Evolutionary conservation across 805 yeast species (phyloP), one percentile per base, ranked within the genome.

Genomic region (Starmera quercuum): DNA sequence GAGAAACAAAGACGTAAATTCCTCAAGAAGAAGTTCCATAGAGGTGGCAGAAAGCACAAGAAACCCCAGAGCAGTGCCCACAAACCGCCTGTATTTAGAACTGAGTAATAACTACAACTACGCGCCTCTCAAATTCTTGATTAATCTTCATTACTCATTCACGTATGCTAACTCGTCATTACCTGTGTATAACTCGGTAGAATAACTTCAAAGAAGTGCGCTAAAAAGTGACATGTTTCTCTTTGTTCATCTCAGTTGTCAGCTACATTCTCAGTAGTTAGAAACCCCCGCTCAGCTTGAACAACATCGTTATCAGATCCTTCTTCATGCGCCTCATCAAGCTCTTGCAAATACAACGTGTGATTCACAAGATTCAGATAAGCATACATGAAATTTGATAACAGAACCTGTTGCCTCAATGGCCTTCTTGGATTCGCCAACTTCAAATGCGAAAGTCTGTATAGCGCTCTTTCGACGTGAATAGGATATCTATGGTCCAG

Each of bases 341-440:
- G 56, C 39, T 78, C 85, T 47, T 83, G 90, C 40, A 83, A 57
- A 56, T 80, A 85, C 45, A 83, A 64, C 12, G 90, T 88, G 54
- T 90, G 97, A 56, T 90, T 95, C 36, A 92, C 95, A 58, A 92
- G 66, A 53, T 92, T 90, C 65, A 92, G 70, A 58, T 92, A 92
- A 1, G 97, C 90, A 54, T 92, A 92, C 98, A 92, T 92, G 72
- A 92, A 92, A 56, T 92, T 92, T 38, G 96, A 85, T 42, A 92
- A 61, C 32, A 92, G 57, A 2, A 92, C 98, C 55, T 92, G 98
- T 55, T 92, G 97, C 25, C 87, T 70, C 41, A 92, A 62, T 20
- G 94, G 92, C 38, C 97, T 66, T 52, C 86, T 83, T 1, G 97
- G 90, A 57, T 92, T 95, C 18, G 97, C 95, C 43, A 92, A 67